These are phyloP conservation scores for Casuarina glauca DNA, from an alignment of 306 rosid genomes.

Conservation along the genomic window DNA sequence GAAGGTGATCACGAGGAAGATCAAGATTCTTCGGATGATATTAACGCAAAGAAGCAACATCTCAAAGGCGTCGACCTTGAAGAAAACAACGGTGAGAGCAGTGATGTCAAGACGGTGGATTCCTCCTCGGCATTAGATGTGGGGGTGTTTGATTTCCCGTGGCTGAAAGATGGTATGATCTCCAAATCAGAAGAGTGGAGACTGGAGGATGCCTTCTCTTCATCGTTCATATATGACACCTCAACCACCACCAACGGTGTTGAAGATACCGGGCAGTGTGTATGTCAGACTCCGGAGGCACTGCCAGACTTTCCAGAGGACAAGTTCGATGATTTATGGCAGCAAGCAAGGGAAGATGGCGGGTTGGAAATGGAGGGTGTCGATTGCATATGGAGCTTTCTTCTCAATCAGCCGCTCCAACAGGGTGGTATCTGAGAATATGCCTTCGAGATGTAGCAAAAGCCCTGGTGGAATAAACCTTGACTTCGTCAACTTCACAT, in stretches of 20 bases:
- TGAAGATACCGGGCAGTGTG: constrained; percentile 38
- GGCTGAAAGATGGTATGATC: constrained; percentile 81
- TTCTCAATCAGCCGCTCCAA: constrained; percentile 44
- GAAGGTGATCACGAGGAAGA: constrained; percentile 36
- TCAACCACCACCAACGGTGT: constrained; percentile 21
- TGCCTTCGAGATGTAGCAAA: background rate
- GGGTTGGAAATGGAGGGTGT: constrained; percentile 46
- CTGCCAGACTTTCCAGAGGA: constrained; percentile 37
- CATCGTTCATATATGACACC: constrained; percentile 31
- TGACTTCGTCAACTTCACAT: background rate
- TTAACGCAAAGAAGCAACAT: constrained; percentile 47
- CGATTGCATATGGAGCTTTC: constrained; percentile 62
- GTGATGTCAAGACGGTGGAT: constrained; percentile 24
- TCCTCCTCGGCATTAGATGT: constrained; percentile 46
- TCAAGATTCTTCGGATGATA: constrained; percentile 22
- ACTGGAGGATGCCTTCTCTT: constrained; percentile 60
- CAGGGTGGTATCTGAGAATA: constrained; percentile 7
- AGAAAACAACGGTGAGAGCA: constrained; percentile 17
- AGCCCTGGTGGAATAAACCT: background rate
- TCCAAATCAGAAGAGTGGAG: constrained; percentile 56
- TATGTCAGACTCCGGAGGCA: constrained; percentile 36
- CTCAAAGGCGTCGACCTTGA: constrained; percentile 11
- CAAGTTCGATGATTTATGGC: constrained; percentile 34
- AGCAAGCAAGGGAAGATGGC: constrained; percentile 35
- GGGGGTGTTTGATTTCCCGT: constrained; percentile 89